Percentiles rank a stretch among this genome's conserved stretches.
phyloP scores from a whole-genome alignment of 805 yeast genomes.

The Teunomyces barrocoloradensis region DNA sequence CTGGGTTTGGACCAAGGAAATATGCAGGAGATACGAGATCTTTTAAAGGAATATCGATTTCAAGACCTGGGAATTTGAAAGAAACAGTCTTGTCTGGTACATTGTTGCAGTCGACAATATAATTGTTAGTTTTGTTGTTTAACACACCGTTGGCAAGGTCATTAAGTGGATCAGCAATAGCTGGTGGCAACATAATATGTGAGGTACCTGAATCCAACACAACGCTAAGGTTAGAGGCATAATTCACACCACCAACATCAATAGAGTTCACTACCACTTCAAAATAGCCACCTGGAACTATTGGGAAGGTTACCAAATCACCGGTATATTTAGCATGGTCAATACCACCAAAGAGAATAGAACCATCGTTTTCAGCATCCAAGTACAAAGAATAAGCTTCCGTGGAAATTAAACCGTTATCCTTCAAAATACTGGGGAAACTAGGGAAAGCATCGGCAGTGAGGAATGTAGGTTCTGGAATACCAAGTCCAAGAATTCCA shows the following conservation, averaged over 20 bases:
- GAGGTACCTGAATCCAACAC: conserved; percentile 11
- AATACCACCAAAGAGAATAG: conserved; percentile 22
- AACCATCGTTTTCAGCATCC: conserved; percentile 11
- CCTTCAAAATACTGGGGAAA: conserved; percentile 10
- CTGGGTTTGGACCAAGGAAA: background rate
- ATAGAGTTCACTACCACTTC: conserved; percentile 5
- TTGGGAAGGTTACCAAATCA: conserved; percentile 4
- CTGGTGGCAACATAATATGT: conserved; percentile 3
- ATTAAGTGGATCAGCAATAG: background rate
- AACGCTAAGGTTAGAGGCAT: conserved; percentile 1
- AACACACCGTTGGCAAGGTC: background rate
- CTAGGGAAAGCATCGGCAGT: conserved; percentile 7
- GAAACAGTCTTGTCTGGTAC: conserved; percentile 6
- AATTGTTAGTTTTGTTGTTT: background rate
- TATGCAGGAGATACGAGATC: background rate
- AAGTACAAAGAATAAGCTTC: conserved; percentile 16
- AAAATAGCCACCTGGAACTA: background rate
- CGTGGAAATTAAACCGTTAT: conserved; percentile 9
- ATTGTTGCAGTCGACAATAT: conserved; percentile 5
- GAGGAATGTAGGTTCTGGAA: conserved; percentile 1
- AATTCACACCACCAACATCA: background rate
- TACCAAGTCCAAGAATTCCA: conserved; percentile 7
- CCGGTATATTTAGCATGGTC: conserved; percentile 18
- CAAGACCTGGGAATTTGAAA: conserved; percentile 6
- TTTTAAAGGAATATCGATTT: conserved; percentile 7